phyloP scores from a whole-genome alignment of 495 filamentous ascomycete species.

The Penicillium diatomitis region DNA sequence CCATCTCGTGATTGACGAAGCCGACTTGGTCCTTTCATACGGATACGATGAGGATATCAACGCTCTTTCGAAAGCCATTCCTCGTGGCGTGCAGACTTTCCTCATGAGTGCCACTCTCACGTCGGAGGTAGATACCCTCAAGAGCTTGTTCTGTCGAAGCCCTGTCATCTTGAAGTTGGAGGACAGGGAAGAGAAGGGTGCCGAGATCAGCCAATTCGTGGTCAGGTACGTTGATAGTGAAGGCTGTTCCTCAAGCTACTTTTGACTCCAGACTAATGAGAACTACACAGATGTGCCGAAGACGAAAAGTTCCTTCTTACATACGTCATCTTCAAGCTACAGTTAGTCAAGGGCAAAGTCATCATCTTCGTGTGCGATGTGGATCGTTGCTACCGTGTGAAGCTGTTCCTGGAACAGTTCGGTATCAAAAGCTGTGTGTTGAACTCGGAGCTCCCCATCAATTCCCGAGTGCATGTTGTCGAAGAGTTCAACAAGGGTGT shows the following conservation, averaged over 20 bases:
- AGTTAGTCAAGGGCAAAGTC: slow-evolving; percentile 87
- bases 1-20: slow-evolving; percentile 88
- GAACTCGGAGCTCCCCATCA: slow-evolving; percentile 91
- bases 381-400: slow-evolving; percentile 87
- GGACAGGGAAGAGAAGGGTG: slow-evolving; percentile 59
- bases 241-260: not conserved
- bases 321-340: slow-evolving; percentile 91
- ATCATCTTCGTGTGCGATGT: slow-evolving; percentile 92
- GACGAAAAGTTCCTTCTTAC: slow-evolving; percentile 94
- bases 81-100: slow-evolving; percentile 79
- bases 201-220: slow-evolving; percentile 73
- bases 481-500: slow-evolving; percentile 94
- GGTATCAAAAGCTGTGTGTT: slow-evolving; percentile 88
- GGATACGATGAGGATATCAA: slow-evolving; percentile 88
- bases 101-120: slow-evolving; percentile 91
- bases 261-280: slow-evolving; percentile 1
- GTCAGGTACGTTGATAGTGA: slow-evolving; percentile 45
- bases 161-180: slow-evolving; percentile 72
- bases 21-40: slow-evolving; percentile 88
- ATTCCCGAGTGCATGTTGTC: slow-evolving; percentile 85
- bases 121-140: slow-evolving; percentile 75
- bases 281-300: slow-evolving; percentile 61
- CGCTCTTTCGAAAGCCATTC: slow-evolving; percentile 61
- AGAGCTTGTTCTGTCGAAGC: slow-evolving; percentile 75
- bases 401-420: slow-evolving; percentile 95